phyloP scores from a whole-genome alignment of 2,329 filamentous ascomycete genomes.

The Akanthomyces muscarius region DNA sequence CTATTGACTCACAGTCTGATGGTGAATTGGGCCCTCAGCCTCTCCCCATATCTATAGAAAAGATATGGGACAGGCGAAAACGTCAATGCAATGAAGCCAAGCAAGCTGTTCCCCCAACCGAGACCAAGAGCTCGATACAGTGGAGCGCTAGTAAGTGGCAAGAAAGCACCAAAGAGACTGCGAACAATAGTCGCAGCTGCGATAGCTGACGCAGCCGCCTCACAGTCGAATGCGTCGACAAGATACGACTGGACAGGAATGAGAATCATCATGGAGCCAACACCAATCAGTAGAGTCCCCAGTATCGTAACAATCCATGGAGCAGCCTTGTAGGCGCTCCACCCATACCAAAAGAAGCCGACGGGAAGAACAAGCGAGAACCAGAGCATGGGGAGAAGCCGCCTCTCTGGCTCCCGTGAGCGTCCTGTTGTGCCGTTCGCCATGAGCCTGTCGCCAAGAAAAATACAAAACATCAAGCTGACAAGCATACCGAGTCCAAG shows the following conservation, averaged over 20 bases:
- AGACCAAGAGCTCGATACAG: conserved; percentile 21
- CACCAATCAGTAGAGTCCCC: conserved; percentile 38
- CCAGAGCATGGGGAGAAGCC: conserved; percentile 47
- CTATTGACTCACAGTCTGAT: too few relatives aligned
- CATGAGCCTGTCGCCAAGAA: conserved; percentile 21
- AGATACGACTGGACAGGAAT: conserved; percentile 54
- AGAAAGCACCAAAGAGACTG: conserved; percentile 27
- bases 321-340: conserved; percentile 39
- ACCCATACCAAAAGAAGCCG: conserved; percentile 26
- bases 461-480: conserved; percentile 22
- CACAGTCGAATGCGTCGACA: conserved; percentile 45
- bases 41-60: neutral
- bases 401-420: conserved; percentile 39
- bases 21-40: neutral
- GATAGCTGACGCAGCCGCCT: conserved; percentile 37
- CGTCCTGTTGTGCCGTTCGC: too few relatives aligned
- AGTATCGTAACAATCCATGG: conserved; percentile 51
- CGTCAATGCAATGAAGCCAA: conserved; percentile 17
- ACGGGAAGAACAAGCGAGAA: conserved; percentile 19
- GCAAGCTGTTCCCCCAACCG: conserved; percentile 23
- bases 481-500: conserved; percentile 36
- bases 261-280: conserved; percentile 31
- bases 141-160: conserved; percentile 20
- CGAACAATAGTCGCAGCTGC: conserved; percentile 55
- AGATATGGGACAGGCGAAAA: conserved; percentile 15